These are phyloP conservation scores for Bruguiera hainesii DNA, from an alignment of 441 rosid species.

Conservation along the genomic window DNA sequence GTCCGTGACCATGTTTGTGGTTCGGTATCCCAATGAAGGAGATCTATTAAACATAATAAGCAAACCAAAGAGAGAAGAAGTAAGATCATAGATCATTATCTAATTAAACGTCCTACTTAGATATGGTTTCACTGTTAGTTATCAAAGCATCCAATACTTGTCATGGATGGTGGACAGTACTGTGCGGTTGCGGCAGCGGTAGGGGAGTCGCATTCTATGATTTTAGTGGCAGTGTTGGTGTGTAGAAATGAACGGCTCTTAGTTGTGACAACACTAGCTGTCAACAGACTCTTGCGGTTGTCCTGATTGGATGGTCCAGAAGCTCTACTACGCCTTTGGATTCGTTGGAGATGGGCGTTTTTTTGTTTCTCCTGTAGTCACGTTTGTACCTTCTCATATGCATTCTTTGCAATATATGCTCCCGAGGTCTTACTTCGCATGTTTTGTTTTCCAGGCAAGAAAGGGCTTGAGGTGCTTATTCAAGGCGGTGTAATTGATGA, in stretches of 20 bases:
- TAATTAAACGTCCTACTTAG: no score
- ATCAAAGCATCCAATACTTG: no score
- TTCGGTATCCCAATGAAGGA: no score
- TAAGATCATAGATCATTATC: no score
- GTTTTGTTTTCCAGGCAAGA: conserved; percentile 61
- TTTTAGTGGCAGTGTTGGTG: not conserved
- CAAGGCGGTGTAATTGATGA: conserved; percentile 94
- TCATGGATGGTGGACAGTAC: no score
- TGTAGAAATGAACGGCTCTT: no score
- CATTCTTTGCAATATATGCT: not conserved
- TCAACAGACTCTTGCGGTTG: not conserved
- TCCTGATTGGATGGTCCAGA: not conserved
- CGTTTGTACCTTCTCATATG: not conserved
- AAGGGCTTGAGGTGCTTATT: conserved; percentile 80
- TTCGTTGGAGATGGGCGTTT: not conserved
- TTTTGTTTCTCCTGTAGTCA: not conserved
- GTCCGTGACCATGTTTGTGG: no score
- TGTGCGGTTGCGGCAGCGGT: not conserved
- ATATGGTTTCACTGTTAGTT: no score
- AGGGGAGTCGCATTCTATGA: not conserved
- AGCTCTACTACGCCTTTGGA: no score
- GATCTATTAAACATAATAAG: no score
- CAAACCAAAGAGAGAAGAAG: no score
- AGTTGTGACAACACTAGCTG: no score
- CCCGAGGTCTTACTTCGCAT: not conserved